Conservation (phyloP, 768 basidiomycete genomes). For the Mycena filopes region DNA sequence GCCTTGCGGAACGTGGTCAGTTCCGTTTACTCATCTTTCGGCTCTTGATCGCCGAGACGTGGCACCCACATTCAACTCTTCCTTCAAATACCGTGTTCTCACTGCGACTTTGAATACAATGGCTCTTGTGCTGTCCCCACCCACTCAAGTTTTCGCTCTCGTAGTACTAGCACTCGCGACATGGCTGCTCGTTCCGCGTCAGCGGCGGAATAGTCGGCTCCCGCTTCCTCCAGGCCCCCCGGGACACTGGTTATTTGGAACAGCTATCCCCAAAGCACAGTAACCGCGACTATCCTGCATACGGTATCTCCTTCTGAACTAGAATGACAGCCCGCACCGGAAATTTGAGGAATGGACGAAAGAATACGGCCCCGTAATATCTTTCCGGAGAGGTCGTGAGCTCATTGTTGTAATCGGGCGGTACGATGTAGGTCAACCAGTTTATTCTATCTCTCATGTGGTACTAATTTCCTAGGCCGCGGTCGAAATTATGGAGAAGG, state of each 20-base stretch:
- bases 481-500: slow-evolving; percentile 74
- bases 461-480: slow-evolving; percentile 53
- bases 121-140: not conserved
- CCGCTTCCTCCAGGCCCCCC: slow-evolving; percentile 58
- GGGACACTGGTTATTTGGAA: slow-evolving; percentile 53
- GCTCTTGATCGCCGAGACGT: too few species aligned
- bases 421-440: slow-evolving; percentile 34
- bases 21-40: too few species aligned
- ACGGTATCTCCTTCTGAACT: not conserved
- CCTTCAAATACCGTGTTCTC: too few species aligned
- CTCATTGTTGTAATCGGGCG: slow-evolving; percentile 60
- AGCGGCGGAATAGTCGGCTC: not conserved
- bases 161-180: slow-evolving; percentile 5
- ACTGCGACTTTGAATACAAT: too few species aligned
- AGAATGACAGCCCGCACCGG: slow-evolving; percentile 52
- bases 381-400: slow-evolving; percentile 60
- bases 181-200: slow-evolving; percentile 6
- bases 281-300: slow-evolving; percentile 27
- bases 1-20: not conserved
- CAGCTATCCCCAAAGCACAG: slow-evolving; percentile 53
- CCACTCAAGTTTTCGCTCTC: not conserved
- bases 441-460: not conserved
- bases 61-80: too few species aligned
- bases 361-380: slow-evolving; percentile 70
- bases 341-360: slow-evolving; percentile 70